Base-by-base conservation (phyloP, 2,329 filamentous ascomycete genomes). In the Penicillium glabrum region DNA sequence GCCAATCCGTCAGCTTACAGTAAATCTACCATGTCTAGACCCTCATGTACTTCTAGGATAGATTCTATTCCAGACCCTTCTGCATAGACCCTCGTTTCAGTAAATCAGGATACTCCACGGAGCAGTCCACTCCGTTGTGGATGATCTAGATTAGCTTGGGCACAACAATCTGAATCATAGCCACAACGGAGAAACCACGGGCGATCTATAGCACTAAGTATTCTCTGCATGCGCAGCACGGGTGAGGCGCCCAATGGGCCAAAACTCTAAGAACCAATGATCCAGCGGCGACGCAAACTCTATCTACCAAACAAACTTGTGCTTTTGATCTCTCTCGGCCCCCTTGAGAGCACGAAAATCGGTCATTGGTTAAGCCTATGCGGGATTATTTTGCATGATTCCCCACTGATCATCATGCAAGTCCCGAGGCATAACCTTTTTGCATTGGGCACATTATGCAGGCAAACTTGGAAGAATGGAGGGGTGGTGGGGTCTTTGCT, bases 281-380 rank as follows among this genome's bases (percentile, higher is more conserved):
- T 27, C 47, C 47, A 50, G 47, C 47, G 47, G 47, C 41, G 47
- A 50, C 47, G 47, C 47, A 50, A 50, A 50, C 47, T 50, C 33
- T 50, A 50, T 50, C 47, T 39, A 13, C 13, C 24, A 13, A 26
- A 29, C 27, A 29, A 14, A 16, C 33, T 23, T 37, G 11, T 6
- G 35, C 35, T n/a, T 26, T 29, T 27, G 26, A 29, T 27, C 13
- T 10, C 16, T 14, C 29, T n/a, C 21, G n/a, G 7, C 19, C 4
- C 16, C 13, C 33, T 26, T 13, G 14, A 19, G 46, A 48, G 27
- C 26, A 29, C 29, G 13, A 39, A 49, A 49, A 7, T 11, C 13
- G 26, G 46, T 26, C 31, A 11, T 50, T 21, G 33, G 23, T 7
- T 19, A n/a, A 31, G 29, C 45, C 11, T 8, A 46, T 46, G 45